These are phyloP conservation scores for Phytophthora chlamydospora DNA, from an alignment of 352 stramenopile species.

Conservation along the genomic window DNA sequence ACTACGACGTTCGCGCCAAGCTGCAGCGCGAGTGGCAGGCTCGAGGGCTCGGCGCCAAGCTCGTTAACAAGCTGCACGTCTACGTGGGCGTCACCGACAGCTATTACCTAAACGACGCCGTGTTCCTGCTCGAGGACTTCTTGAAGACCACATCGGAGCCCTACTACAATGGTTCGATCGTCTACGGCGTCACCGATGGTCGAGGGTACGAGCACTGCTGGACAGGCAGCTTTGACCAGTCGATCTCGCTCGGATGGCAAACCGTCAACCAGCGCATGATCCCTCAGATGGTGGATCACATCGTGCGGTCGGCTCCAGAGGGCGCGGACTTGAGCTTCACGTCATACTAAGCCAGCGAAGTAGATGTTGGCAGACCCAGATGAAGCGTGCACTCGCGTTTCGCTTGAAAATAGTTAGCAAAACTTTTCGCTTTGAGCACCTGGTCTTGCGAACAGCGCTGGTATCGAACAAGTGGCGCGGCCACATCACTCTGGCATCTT, in stretches of 20 bases:
- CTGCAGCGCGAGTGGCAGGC: constrained; percentile 70
- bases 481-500: too few relatives aligned
- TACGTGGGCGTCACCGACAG: constrained; percentile 78
- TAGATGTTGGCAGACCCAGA: too few relatives aligned
- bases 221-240: constrained; percentile 75
- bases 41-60: constrained; percentile 54
- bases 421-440: constrained; percentile 17
- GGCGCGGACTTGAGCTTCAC: constrained; percentile 65
- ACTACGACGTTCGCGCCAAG: constrained; percentile 74
- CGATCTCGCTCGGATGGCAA: constrained; percentile 70
- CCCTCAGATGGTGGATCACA: constrained; percentile 68
- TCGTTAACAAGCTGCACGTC: constrained; percentile 80
- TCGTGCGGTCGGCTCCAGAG: constrained; percentile 48
- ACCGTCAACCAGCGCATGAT: constrained; percentile 81
- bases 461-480: too few relatives aligned
- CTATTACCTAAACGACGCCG: constrained; percentile 80
- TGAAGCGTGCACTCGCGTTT: background rate
- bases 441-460: background rate
- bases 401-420: constrained; percentile 24
- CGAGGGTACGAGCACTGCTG: constrained; percentile 81
- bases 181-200: constrained; percentile 69
- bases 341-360: constrained; percentile 25
- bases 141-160: constrained; percentile 60
- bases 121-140: constrained; percentile 75
- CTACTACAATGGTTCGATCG: constrained; percentile 79